Conservation (phyloP, 495 filamentous ascomycete genomes). For the Hypoxylon lienhwacheense region DNA sequence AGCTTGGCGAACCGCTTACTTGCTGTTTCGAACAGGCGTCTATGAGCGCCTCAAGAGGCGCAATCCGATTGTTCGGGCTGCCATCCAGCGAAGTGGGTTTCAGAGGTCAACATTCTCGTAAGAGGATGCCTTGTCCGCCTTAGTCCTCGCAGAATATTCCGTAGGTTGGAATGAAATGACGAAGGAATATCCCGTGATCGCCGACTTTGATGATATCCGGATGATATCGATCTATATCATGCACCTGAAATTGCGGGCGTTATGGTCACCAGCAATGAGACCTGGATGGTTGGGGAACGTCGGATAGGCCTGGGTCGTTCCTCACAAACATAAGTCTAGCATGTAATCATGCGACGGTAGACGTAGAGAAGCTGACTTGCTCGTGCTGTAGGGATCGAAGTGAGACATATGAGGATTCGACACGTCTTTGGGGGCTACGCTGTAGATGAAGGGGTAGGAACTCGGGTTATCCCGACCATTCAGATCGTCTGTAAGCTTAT, state of each 20-base stretch:
- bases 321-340: conserved; percentile 4
- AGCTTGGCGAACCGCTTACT: neutral
- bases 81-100: neutral
- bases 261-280: neutral
- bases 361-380: conserved; percentile 9
- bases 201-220: neutral
- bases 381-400: conserved; percentile 13
- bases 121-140: no score
- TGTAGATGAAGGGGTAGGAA: conserved; percentile 9
- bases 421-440: conserved; percentile 9
- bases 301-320: conserved; percentile 1
- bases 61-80: conserved; percentile 3
- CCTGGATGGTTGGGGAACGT: neutral
- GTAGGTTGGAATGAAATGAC: no score
- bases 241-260: conserved; percentile 3
- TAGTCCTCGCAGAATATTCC: no score
- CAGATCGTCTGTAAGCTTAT: conserved; percentile 29
- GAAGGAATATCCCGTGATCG: neutral
- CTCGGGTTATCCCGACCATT: conserved; percentile 15
- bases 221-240: neutral
- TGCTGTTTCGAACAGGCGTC: neutral
- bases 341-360: neutral
- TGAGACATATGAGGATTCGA: conserved; percentile 22
- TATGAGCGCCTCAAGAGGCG: neutral
- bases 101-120: no score